These are phyloP conservation scores for Penicillium paradoxum DNA, from an alignment of 495 filamentous ascomycete genomes.

Conservation along the genomic window DNA sequence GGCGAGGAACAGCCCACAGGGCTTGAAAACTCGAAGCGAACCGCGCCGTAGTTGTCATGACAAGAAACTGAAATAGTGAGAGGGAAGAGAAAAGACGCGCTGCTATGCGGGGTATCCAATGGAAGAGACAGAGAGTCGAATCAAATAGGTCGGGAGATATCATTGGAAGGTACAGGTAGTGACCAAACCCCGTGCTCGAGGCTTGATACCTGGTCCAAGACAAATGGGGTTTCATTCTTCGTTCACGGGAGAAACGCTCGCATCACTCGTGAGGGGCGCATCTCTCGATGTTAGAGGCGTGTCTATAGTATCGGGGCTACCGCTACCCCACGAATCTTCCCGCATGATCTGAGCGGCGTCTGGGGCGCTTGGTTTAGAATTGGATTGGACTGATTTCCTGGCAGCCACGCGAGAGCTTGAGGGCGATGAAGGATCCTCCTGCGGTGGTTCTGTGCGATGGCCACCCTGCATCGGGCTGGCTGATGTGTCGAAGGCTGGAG, in stretches of 20 bases:
- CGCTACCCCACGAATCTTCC: conserved; percentile 36
- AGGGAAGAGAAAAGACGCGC: conserved; percentile 7
- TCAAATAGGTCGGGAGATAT: conserved; percentile 19
- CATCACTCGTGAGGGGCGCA: neutral
- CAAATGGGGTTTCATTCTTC: conserved; percentile 1
- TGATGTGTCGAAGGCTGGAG: conserved; percentile 19
- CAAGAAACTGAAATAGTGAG: neutral
- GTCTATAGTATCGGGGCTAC: conserved; percentile 30
- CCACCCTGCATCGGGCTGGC: conserved; percentile 33
- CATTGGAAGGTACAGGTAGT: neutral
- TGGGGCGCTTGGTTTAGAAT: conserved; percentile 13
- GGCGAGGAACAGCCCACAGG: too few relatives aligned
- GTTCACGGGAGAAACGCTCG: neutral
- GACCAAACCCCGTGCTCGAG: neutral
- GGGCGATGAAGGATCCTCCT: conserved; percentile 14
- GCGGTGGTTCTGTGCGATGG: conserved; percentile 9
- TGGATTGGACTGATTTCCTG: conserved; percentile 8
- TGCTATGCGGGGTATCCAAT: conserved; percentile 40
- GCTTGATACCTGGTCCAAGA: neutral
- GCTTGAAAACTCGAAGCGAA: too few relatives aligned
- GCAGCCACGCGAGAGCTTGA: conserved; percentile 10
- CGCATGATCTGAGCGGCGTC: conserved; percentile 21
- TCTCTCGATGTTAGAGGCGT: conserved; percentile 17
- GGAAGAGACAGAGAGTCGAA: conserved; percentile 29
- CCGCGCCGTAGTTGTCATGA: neutral